phyloP scores from a whole-genome alignment of 176 grass and related monocot genomes.

The Zizania latifolia region DNA sequence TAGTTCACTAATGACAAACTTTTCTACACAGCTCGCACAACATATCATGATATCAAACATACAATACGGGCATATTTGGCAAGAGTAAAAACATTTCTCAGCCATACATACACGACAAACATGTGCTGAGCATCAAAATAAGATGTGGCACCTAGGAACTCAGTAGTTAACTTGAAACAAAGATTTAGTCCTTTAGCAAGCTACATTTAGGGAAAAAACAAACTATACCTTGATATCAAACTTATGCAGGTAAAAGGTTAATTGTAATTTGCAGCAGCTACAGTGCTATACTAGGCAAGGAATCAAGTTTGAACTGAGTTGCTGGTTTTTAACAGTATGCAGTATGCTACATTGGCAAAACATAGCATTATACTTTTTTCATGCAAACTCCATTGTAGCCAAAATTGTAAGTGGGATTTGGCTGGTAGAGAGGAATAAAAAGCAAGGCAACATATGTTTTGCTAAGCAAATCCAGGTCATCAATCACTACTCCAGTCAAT shows the following conservation, averaged over 20 bases:
- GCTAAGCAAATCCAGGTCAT: too few species aligned
- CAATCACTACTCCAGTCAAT: too few species aligned
- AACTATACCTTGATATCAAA: background rate
- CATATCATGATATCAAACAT: background rate
- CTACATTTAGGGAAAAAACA: background rate
- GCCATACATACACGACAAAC: background rate
- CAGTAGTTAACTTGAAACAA: background rate
- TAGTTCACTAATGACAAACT: too few species aligned
- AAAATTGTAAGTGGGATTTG: background rate
- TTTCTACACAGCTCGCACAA: too few species aligned
- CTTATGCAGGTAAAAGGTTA: background rate
- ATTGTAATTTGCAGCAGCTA: too few species aligned
- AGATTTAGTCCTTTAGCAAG: background rate
- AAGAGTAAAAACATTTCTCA: too few species aligned
- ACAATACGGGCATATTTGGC: too few species aligned
- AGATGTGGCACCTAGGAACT: background rate
- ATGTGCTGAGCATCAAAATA: background rate
- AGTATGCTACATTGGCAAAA: background rate
- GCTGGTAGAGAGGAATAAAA: background rate
- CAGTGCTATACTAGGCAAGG: too few species aligned
- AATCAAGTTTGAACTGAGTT: background rate
- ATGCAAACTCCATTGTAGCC: too few species aligned
- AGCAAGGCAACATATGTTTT: background rate
- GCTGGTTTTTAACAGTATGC: background rate
- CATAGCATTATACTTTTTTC: background rate